Conservation (phyloP, 2,329 filamentous ascomycete species). For the Alternaria ethzedia region DNA sequence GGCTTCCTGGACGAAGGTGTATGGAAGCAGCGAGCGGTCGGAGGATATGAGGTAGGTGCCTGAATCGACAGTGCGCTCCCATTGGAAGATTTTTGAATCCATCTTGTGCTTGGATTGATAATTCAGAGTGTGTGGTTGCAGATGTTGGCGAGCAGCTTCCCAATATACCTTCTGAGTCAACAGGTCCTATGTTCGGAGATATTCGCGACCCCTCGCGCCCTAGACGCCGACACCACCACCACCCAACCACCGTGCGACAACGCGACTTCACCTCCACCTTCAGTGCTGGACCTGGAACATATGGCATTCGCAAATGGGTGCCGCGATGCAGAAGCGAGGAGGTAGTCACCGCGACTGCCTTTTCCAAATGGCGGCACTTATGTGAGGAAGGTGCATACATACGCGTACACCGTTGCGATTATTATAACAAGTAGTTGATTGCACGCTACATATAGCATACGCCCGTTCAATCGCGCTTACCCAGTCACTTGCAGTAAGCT, state of each 20-base stretch:
- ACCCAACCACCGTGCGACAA: background rate
- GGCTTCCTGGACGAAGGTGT: slow-evolving; percentile 37
- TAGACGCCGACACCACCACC: background rate
- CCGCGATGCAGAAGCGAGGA: background rate
- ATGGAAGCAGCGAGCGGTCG: slow-evolving; percentile 31
- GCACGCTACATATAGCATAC: background rate
- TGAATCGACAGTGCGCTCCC: slow-evolving; percentile 28
- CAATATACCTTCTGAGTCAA: slow-evolving; percentile 3
- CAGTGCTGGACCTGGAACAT: background rate
- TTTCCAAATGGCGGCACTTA: background rate
- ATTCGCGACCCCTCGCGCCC: slow-evolving; percentile 1
- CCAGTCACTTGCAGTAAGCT: background rate
- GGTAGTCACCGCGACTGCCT: background rate
- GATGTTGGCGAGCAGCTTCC: background rate
- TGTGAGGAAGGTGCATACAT: background rate
- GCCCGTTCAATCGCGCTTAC: background rate
- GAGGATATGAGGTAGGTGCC: slow-evolving; percentile 39
- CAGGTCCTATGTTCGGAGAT: background rate
- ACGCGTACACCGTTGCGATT: background rate
- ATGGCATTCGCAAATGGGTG: background rate
- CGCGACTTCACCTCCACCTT: background rate
- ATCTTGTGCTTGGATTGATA: slow-evolving; percentile 4
- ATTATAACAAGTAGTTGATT: background rate
- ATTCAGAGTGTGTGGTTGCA: background rate
- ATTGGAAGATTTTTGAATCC: slow-evolving; percentile 29